Conservation (phyloP, 345 rosid species). For the Sonneratia caseolaris region DNA sequence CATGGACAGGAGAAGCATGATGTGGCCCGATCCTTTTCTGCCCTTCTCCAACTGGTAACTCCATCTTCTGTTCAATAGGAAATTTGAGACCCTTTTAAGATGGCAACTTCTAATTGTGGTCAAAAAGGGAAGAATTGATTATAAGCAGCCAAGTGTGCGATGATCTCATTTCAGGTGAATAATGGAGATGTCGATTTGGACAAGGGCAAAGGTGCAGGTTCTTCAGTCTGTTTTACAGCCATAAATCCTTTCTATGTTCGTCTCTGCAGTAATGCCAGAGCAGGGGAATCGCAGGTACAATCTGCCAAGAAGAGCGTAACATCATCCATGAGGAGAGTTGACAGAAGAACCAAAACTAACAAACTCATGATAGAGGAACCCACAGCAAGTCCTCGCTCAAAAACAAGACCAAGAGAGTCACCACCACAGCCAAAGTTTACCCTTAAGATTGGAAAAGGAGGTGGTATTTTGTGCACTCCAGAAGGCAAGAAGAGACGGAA, state of each 20-base stretch:
- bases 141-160: background rate
- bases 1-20: conserved; percentile 75
- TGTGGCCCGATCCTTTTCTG: conserved; percentile 86
- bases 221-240: conserved; percentile 63
- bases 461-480: conserved; percentile 45
- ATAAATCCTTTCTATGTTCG: conserved; percentile 58
- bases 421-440: conserved; percentile 33
- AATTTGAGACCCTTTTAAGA: background rate
- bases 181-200: conserved; percentile 74
- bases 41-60: conserved; percentile 91
- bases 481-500: conserved; percentile 66
- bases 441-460: conserved; percentile 33
- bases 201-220: conserved; percentile 26
- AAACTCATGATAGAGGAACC: conserved; percentile 10
- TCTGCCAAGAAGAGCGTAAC: conserved; percentile 46
- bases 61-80: background rate
- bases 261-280: conserved; percentile 28
- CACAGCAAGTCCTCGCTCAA: conserved; percentile 11
- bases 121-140: background rate
- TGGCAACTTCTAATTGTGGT: background rate
- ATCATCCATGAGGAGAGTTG: conserved; percentile 34
- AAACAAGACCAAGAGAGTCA: conserved; percentile 17
- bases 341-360: conserved; percentile 8
- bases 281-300: conserved; percentile 14
- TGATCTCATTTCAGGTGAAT: conserved; percentile 54